A percentile compares a stretch with the other conserved stretches of the same genome.
phyloP scores from a whole-genome alignment of 2,329 filamentous ascomycete species.

The Cercospora sp. region DNA sequence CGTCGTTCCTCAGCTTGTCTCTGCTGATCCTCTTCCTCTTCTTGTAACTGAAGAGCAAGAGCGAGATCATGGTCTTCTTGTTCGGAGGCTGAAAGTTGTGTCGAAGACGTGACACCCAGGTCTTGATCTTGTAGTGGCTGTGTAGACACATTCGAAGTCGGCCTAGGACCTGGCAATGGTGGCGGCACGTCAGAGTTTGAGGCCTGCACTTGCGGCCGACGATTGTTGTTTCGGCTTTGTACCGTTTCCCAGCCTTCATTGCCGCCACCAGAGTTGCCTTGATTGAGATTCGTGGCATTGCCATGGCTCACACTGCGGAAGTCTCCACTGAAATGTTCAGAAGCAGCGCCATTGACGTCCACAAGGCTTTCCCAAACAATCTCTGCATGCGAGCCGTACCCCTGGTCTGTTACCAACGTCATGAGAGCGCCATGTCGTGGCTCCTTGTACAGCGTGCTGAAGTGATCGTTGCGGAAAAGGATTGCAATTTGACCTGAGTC shows the following conservation, averaged over 20 bases:
- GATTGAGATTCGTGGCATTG: slow-evolving; percentile 34
- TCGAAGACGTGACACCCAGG: slow-evolving; percentile 6
- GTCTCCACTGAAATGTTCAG: slow-evolving; percentile 86
- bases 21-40: slow-evolving; percentile 84
- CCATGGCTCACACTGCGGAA: slow-evolving; percentile 77
- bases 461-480: slow-evolving; percentile 95
- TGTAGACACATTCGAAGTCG: slow-evolving; percentile 17
- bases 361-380: slow-evolving; percentile 94
- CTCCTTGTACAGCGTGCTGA: slow-evolving; percentile 89
- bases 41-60: slow-evolving; percentile 86
- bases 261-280: slow-evolving; percentile 32
- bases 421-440: slow-evolving; percentile 73
- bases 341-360: slow-evolving; percentile 79
- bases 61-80: slow-evolving; percentile 83
- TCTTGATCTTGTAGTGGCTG: slow-evolving; percentile 3
- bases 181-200: slow-evolving; percentile 24
- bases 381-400: slow-evolving; percentile 83
- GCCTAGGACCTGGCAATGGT: slow-evolving; percentile 33
- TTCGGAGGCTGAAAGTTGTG: slow-evolving; percentile 56
- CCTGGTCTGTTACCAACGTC: slow-evolving; percentile 87
- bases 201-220: slow-evolving; percentile 21
- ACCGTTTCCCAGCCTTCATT: slow-evolving; percentile 59
- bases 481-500: slow-evolving; percentile 81
- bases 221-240: slow-evolving; percentile 36
- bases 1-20: slow-evolving; percentile 59